Conservation (phyloP, 2,329 filamentous ascomycete species). For the Aspergillus glaucus region DNA sequence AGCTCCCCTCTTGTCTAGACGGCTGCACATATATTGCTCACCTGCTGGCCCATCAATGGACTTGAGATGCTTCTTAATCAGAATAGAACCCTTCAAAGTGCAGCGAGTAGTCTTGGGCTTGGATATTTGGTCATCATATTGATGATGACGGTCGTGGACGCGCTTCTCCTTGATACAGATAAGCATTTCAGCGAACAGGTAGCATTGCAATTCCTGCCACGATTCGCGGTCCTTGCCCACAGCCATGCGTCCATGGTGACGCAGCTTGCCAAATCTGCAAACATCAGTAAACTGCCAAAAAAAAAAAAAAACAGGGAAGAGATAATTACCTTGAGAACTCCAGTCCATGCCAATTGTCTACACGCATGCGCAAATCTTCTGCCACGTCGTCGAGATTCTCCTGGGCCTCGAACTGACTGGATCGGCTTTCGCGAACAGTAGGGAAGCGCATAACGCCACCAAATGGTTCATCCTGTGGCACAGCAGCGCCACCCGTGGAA, state of each 20-base stretch:
- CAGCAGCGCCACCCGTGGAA: slow-evolving; percentile 45
- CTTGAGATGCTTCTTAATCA: slow-evolving; percentile 96
- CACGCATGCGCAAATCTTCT: slow-evolving; percentile 74
- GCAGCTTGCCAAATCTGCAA: slow-evolving; percentile 79
- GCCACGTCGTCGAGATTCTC: slow-evolving; percentile 79
- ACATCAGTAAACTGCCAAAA: neutral
- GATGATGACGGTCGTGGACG: slow-evolving; percentile 41
- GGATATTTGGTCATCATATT: slow-evolving; percentile 56
- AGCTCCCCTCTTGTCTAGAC: neutral
- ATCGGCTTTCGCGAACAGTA: slow-evolving; percentile 45
- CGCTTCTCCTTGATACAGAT: slow-evolving; percentile 99
- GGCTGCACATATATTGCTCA: slow-evolving; percentile 17
- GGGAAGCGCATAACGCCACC: slow-evolving; percentile 42
- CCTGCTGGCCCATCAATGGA: slow-evolving; percentile 64
- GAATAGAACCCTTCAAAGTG: slow-evolving; percentile 91
- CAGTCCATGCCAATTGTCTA: slow-evolving; percentile 97
- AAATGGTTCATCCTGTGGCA: slow-evolving; percentile 47
- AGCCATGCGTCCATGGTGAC: slow-evolving; percentile 79
- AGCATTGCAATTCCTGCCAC: slow-evolving; percentile 97
- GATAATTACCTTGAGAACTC: slow-evolving; percentile 68
- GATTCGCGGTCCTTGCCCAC: slow-evolving; percentile 94
- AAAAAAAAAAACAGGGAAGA: neutral
- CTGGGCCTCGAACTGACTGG: slow-evolving; percentile 66
- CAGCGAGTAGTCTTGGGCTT: slow-evolving; percentile 65
- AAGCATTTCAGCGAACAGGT: slow-evolving; percentile 95